Conservation (phyloP, 768 basidiomycete species). For the Porpolomopsis calyptriformis region DNA sequence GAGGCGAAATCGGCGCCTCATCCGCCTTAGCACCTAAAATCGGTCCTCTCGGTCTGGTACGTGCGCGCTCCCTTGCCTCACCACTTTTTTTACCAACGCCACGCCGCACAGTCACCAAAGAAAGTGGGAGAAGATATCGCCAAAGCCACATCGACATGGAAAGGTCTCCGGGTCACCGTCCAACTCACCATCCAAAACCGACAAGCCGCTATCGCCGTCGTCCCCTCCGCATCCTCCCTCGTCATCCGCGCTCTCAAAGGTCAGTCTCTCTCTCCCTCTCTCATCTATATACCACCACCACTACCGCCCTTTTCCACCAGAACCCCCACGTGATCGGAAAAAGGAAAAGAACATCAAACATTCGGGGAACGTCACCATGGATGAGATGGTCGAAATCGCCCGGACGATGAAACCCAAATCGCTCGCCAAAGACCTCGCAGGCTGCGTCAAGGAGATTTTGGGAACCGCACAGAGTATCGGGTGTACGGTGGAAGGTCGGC, state of each 20-base stretch:
- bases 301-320: slow-evolving; percentile 28
- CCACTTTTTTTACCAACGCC: neutral
- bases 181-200: slow-evolving; percentile 99
- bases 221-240: slow-evolving; percentile 93
- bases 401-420: slow-evolving; percentile 94
- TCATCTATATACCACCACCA: slow-evolving; percentile 1
- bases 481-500: slow-evolving; percentile 90
- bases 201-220: slow-evolving; percentile 93
- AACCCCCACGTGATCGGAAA: slow-evolving; percentile 98
- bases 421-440: slow-evolving; percentile 81
- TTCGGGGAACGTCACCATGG: slow-evolving; percentile 83
- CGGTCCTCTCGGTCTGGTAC: slow-evolving; percentile 97
- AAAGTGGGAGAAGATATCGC: slow-evolving; percentile 99
- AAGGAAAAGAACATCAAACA: slow-evolving; percentile 99
- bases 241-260: slow-evolving; percentile 98
- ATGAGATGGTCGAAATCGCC: slow-evolving; percentile 91
- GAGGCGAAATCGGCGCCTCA: slow-evolving; percentile 99
- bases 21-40: slow-evolving; percentile 99
- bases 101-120: slow-evolving; percentile 88
- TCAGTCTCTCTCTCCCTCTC: slow-evolving; percentile 25
- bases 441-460: slow-evolving; percentile 93
- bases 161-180: slow-evolving; percentile 98
- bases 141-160: slow-evolving; percentile 97
- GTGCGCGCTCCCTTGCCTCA: slow-evolving; percentile 21
- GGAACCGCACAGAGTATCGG: slow-evolving; percentile 96